Evolutionary conservation across 805 yeast genomes (phyloP), one percentile per base, ranked within the genome.

Genomic region (Starmerella floris): DNA sequence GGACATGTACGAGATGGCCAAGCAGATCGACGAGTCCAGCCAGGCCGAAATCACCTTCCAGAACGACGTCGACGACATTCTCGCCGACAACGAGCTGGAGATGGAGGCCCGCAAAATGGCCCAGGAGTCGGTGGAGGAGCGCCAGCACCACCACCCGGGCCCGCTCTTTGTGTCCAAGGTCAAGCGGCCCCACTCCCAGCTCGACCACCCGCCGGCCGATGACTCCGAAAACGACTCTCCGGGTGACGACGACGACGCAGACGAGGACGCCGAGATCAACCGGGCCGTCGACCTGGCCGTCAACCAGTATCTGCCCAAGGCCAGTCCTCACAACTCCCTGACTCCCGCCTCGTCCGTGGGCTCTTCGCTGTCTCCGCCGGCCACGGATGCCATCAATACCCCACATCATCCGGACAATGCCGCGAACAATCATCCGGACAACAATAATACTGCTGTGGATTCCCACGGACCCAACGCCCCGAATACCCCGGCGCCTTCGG

Each of bases 31-130:
- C 36, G 44, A 47, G 19, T 55, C 49, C 11, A 62, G 61, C 31
- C 44, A 49, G 1, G 61, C 61, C 30, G 53, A 50, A 22, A 39
- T 61, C 5, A 57, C 43, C 20, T 54, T 58, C 20, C 45, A 46
- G 3, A 35, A 45, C 5, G 62, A 58, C 13, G 52, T 58, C 9
- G 55, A 56, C 23, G 57, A 50, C 5, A 50, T 58, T 9, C 46
- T 59, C 27, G 39, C 48, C 8, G 54, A 51, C 27, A 39, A 50
- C 13, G 46, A 45, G 27, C 46, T 59, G 4, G 49, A 46, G 30
- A 41, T 33, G 5, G 55, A 54, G 3, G 53, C 55, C 5, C 47
- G 42, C 3, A 33, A 33, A 26, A 34, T 39, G 40, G 52, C 47
- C 8, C 23, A 23, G 32, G 42, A 42, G 35, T 28, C 43, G 4